These are phyloP conservation scores for Globisporangium nagaii DNA, from an alignment of 352 stramenopile genomes.

Conservation along the genomic window DNA sequence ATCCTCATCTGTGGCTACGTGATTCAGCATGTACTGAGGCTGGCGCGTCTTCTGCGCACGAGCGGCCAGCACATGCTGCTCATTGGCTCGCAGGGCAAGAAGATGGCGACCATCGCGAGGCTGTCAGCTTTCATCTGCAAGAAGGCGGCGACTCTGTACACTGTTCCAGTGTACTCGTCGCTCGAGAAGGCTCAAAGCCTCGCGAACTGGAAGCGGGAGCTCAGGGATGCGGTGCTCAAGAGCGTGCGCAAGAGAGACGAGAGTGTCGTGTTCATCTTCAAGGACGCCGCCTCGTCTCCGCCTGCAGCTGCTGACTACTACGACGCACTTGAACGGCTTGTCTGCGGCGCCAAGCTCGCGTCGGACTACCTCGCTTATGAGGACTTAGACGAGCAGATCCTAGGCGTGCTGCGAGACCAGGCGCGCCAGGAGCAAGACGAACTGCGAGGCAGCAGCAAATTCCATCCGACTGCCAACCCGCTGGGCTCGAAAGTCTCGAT, in stretches of 20 bases:
- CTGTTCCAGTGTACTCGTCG: constrained; percentile 11
- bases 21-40: constrained; percentile 48
- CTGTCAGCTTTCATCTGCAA: constrained; percentile 55
- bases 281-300: constrained; percentile 28
- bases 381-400: constrained; percentile 43
- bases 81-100: constrained; percentile 34
- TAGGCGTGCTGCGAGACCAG: constrained; percentile 29
- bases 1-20: constrained; percentile 49
- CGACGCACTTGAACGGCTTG: constrained; percentile 36
- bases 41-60: constrained; percentile 40
- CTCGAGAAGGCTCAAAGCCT: not conserved
- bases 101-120: constrained; percentile 45
- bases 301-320: constrained; percentile 23
- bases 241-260: constrained; percentile 32
- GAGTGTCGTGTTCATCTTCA: constrained; percentile 48
- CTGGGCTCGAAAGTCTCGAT: constrained; percentile 44
- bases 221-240: constrained; percentile 38
- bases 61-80: constrained; percentile 34
- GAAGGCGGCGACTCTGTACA: constrained; percentile 23
- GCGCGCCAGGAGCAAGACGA: constrained; percentile 6
- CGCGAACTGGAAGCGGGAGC: constrained; percentile 22
- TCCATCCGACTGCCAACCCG: not conserved
- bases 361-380: constrained; percentile 42
- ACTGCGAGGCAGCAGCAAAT: not conserved
- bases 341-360: constrained; percentile 30